Conservation (phyloP, 805 yeast species). For the Vanderwaltozyma polyspora region DNA sequence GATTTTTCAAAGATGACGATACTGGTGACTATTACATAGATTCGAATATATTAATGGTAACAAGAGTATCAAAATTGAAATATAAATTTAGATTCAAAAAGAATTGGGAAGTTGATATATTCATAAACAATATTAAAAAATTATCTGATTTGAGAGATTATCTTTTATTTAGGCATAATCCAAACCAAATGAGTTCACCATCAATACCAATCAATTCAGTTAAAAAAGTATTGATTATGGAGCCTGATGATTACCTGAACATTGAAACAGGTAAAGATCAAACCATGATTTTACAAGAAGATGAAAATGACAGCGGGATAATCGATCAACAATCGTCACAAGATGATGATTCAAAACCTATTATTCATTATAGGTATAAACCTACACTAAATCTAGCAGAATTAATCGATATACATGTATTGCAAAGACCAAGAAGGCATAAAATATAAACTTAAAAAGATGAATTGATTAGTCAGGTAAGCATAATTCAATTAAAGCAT, state of each 20-base stretch:
- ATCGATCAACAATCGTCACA: too few relatives aligned
- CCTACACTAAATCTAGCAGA: conserved; percentile 18
- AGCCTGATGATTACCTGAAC: conserved; percentile 10
- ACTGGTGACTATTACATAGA: not conserved
- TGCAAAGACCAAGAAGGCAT: conserved; percentile 24
- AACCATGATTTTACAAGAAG: conserved; percentile 8
- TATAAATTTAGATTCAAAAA: conserved; percentile 18
- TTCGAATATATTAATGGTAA: conserved; percentile 15
- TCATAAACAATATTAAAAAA: conserved; percentile 17
- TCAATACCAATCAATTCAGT: not conserved
- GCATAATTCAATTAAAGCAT: too few relatives aligned
- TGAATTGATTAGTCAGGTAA: too few relatives aligned
- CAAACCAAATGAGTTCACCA: not conserved
- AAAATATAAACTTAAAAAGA: too few relatives aligned
- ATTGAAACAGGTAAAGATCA: conserved; percentile 3
- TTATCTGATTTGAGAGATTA: conserved; percentile 17
- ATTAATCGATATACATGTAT: conserved; percentile 21
- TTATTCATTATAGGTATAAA: conserved; percentile 12
- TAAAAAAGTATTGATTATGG: conserved; percentile 11
- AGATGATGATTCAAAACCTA: conserved; percentile 18
- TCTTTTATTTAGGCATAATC: conserved; percentile 10
- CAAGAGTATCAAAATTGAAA: conserved; percentile 17
- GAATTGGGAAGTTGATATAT: conserved; percentile 25
- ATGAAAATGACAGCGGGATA: too few relatives aligned
- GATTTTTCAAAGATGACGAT: conserved; percentile 4